Base-by-base conservation (phyloP, 352 stramenopile genomes). In the Pythium sp. region DNA sequence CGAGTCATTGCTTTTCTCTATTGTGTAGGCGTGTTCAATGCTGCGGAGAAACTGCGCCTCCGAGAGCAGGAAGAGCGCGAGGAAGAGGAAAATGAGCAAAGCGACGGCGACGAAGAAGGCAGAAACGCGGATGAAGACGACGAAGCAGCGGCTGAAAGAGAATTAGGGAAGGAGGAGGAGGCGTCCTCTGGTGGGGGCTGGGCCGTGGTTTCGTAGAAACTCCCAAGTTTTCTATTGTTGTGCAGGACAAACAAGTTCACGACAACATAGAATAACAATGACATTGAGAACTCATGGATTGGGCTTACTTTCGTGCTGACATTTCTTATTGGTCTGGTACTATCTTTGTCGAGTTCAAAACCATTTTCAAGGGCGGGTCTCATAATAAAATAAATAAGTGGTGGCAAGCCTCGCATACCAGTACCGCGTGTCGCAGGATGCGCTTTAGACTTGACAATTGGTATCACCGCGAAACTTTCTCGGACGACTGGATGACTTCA, bases 21-120 rank as follows among this genome's bases (percentile, higher is more conserved):
- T 18, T 26, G 2, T 24, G 20, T 32, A 80, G 81, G 92, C 5
- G 87, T 97, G 24, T 97, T 98, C 55, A 97, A 98, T 70, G 79
- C 89, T 51, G 88, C 91, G 26, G 85, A 85, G 32, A 97, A 97
- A 65, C 72, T 97, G 24, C 77, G 78, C n/a, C 67, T 69, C 22
- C 73, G 77, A 69, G 82, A 89, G 55, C 68, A 74, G 55, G 68
- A 83, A 57, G 58, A 78, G n/a, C 67, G 64, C 20, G 64, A 64
- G 12, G 64, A 73, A 36, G 67, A 76, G 41, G 46, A 34, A 28
- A 26, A 55, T 3, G 62, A 73, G 12, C 38, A 49, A 6, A 62
- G 58, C 15, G 64, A 64, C 24, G 64, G 58, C 22, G 64, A 79
- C 18, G 28, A 65, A 6, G 62, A 69, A 28, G 41, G 58, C 49